Conservation (phyloP, 2,329 filamentous ascomycete genomes). For the Corinectria fuckeliana region DNA sequence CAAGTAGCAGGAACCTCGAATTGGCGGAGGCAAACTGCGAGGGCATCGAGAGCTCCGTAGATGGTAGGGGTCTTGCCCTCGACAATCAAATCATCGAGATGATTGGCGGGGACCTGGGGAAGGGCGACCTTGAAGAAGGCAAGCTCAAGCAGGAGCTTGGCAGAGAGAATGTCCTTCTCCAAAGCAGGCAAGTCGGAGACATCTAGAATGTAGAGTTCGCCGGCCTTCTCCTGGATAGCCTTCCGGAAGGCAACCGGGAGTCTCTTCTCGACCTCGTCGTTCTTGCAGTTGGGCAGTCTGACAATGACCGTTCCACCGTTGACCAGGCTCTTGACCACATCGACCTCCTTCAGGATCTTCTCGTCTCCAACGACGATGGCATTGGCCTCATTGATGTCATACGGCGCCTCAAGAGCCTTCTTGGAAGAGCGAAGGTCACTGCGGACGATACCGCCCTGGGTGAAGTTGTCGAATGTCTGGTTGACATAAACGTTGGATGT, state of each 20-base stretch:
- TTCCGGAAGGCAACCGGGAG: constrained; percentile 75
- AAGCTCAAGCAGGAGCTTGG: constrained; percentile 75
- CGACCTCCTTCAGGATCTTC: constrained; percentile 79
- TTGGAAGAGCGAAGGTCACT: constrained; percentile 85
- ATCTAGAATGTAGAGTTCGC: constrained; percentile 80
- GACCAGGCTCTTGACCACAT: constrained; percentile 75
- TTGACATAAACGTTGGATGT: constrained; percentile 67
- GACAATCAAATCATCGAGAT: constrained; percentile 67
- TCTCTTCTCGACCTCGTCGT: constrained; percentile 89
- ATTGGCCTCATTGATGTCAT: constrained; percentile 80
- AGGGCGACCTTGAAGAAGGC: constrained; percentile 82
- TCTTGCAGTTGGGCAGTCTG: constrained; percentile 79
- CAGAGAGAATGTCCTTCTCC: constrained; percentile 68
- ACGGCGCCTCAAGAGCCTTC: constrained; percentile 84
- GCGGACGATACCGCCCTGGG: constrained; percentile 78
- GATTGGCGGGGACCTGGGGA: constrained; percentile 67
- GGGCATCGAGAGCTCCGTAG: constrained; percentile 67
- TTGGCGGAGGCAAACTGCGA: constrained; percentile 74
- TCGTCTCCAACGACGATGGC: constrained; percentile 79
- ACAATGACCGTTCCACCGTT: constrained; percentile 75
- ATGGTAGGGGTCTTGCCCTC: constrained; percentile 59
- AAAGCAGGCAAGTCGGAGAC: constrained; percentile 70
- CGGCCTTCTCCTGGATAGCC: constrained; percentile 70
- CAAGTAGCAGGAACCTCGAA: constrained; percentile 82
- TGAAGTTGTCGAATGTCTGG: constrained; percentile 70